Evolutionary conservation across 768 basidiomycete species (phyloP).

Genomic region (Tricholoma hemisulphureum): DNA sequence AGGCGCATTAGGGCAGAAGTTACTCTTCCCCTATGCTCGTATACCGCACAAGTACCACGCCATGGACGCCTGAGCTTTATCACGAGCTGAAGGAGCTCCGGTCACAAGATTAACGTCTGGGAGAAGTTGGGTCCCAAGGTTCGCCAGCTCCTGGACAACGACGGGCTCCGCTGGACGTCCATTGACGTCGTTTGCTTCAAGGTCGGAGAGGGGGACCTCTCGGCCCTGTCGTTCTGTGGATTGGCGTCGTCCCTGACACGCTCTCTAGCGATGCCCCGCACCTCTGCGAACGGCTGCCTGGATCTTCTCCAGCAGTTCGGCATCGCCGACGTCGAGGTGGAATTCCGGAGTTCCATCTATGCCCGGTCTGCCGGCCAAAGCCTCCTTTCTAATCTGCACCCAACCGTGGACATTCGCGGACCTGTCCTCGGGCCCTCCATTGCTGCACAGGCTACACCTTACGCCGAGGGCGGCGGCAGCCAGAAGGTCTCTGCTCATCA

Average conservation of each 20-base stretch:
- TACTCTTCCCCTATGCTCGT: too few species aligned
- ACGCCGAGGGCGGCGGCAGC: conserved; percentile 19
- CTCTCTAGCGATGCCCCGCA: conserved; percentile 27
- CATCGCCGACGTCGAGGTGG: conserved; percentile 36
- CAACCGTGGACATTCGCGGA: conserved; percentile 14
- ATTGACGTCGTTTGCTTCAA: conserved; percentile 35
- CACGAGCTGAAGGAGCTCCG: too few species aligned
- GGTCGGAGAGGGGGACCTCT: background rate
- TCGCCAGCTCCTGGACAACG: conserved; percentile 9
- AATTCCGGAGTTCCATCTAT: conserved; percentile 32
- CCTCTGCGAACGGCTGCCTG: conserved; percentile 30
- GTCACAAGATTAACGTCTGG: conserved; percentile 20
- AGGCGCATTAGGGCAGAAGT: too few species aligned
- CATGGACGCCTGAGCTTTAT: too few species aligned
- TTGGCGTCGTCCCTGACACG: conserved; percentile 35
- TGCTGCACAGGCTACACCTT: conserved; percentile 18
- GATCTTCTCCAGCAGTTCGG: conserved; percentile 31
- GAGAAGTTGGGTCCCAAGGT: conserved; percentile 18
- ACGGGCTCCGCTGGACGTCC: conserved; percentile 19
- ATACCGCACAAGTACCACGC: too few species aligned
- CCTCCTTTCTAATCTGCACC: conserved; percentile 27
- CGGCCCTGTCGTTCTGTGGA: conserved; percentile 29
- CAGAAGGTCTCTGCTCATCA: conserved; percentile 19
- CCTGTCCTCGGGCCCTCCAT: conserved; percentile 27
- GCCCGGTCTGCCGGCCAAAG: conserved; percentile 22